Conservation (phyloP, 768 basidiomycete species). For the Rhizopogon vulgaris region DNA sequence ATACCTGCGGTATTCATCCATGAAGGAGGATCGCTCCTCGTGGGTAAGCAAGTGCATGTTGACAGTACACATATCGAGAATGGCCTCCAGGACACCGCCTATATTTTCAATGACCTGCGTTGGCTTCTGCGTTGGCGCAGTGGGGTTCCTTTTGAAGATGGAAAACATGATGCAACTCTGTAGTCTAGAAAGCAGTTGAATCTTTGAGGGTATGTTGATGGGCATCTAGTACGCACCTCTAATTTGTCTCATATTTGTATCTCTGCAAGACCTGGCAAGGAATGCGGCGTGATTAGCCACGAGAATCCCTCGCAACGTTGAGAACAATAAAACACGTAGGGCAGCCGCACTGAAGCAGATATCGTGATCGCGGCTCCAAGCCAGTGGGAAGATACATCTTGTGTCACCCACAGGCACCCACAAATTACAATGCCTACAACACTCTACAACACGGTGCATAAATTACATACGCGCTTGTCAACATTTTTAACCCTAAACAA, state of each 20-base stretch:
- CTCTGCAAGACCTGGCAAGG: background rate
- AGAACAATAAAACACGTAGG: background rate
- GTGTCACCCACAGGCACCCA: background rate
- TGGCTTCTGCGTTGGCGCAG: too few relatives aligned
- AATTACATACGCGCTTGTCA: too few relatives aligned
- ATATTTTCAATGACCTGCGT: too few relatives aligned
- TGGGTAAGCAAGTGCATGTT: too few relatives aligned
- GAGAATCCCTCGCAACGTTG: background rate
- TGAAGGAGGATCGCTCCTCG: too few relatives aligned
- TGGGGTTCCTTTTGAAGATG: too few relatives aligned
- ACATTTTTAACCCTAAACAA: too few relatives aligned
- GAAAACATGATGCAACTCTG: too few relatives aligned
- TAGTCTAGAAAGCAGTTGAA: background rate
- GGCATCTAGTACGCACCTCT: background rate
- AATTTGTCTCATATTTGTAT: background rate
- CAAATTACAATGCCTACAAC: background rate
- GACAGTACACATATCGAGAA: too few relatives aligned
- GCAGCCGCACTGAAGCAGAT: background rate
- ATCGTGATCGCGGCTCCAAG: background rate
- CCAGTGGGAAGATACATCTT: background rate
- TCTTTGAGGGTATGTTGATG: background rate
- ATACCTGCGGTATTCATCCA: too few relatives aligned
- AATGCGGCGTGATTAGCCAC: background rate
- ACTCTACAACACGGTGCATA: background rate
- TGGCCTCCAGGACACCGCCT: too few relatives aligned